Base-by-base conservation (phyloP, 2,329 filamentous ascomycete species). In the Monosporascus sp. region DNA sequence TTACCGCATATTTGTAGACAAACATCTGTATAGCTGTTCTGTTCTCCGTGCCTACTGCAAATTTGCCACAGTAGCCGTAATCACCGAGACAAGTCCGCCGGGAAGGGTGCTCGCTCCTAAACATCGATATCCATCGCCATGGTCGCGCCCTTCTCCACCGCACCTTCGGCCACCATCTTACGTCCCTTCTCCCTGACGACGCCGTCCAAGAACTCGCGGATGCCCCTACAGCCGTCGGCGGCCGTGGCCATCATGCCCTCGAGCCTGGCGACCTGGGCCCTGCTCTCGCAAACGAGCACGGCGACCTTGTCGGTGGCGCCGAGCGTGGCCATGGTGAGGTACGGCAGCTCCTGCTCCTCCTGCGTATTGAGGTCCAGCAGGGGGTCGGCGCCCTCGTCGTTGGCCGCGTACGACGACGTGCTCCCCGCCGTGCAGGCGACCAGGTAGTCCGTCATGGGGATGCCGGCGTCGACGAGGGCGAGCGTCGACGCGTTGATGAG, bases 161-260 rank as follows among this genome's bases (percentile, higher is more conserved):
- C 72, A 0, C 78, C 79, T 58, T 82, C 81, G 44, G 75, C 74
- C 15, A 90, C 69, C 74, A 90, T 82, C 67, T 77, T 79, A 54
- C 73, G 76, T 3, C 88, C 88, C 69, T 86, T 86, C 45, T 82
- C 82, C 66, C 86, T 83, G 46, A 97, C 86, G 15, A 95, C 86
- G 7, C 79, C 77, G 69, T 97, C 92, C 64, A 99, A 68, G 49
- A 96, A 87, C 60, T 84, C 80, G 58, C 89, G 81, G 39, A 97
- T 85, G 67, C 92, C 87, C 72, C 87, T 90, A 71, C 93, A 97
- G 5, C 92, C 94, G 68, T 97, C 92, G 48, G 97, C 85, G 0
- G 88, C 93, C 1, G 96, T 90, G 0, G 89, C 90, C 62, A 99
- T 74, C 92, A 99, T 96, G 1, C 89, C 89, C 74, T 99, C 93